These are phyloP conservation scores for Nicotiana sylvestris DNA, from an alignment of 257 asterid species.

Conservation along the genomic window DNA sequence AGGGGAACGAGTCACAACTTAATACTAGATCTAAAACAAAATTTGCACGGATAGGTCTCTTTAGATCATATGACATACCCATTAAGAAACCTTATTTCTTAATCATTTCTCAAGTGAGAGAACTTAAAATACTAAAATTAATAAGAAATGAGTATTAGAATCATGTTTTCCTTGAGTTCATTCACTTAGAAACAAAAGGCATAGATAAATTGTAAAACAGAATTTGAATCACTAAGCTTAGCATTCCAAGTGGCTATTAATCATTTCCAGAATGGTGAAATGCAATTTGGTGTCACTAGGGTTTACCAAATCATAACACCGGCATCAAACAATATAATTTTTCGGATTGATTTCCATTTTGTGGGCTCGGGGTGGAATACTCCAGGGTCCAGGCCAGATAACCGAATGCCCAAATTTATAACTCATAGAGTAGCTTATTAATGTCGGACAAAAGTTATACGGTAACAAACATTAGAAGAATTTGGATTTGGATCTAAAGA, in stretches of 20 bases:
- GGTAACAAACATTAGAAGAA: background rate
- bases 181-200: background rate
- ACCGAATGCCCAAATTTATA: background rate
- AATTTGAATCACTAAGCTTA: background rate
- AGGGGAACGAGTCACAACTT: background rate
- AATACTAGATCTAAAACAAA: background rate
- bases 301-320: background rate
- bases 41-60: background rate
- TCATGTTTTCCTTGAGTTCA: background rate
- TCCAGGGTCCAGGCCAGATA: background rate
- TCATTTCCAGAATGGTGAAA: background rate
- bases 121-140: background rate
- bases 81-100: background rate
- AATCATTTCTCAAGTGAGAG: background rate
- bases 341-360: background rate
- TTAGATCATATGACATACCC: background rate
- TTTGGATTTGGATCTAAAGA: background rate
- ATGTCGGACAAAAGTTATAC: background rate
- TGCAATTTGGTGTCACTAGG: background rate
- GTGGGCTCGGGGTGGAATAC: background rate
- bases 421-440: no score
- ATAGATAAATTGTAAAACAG: background rate
- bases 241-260: background rate
- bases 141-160: background rate
- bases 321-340: background rate